Base-by-base conservation (phyloP, 306 rosid genomes). In the Cajanus cajan region DNA sequence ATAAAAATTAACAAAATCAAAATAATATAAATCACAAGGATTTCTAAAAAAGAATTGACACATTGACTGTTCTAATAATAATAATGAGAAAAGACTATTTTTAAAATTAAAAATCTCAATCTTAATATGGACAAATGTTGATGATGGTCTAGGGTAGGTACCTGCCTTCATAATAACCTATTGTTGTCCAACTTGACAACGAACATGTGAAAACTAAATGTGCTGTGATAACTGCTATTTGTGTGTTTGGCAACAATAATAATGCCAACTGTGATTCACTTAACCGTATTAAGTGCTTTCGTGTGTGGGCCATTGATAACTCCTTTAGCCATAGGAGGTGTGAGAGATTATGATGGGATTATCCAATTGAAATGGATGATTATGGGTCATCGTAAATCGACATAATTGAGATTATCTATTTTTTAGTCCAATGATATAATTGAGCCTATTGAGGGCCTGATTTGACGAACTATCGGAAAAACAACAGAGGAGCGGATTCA, bases 311-410 rank as follows among this genome's bases (percentile, higher is more conserved):
- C 80, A 21, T 44, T 8, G 4, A 52, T 37, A 10, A 24, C 25
- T 6, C 15, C 24, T 41, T 19, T 61, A 21, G 24, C 6, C 8
- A 19, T 12, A 7, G 22, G 37, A 37, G 70, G 28, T 14, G 19
- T 4, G 39, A 31, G 66, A 54, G 43, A 65, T 13, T 47, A 48
- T 78, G 61, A 73, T 82, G 45, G 47, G 16, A 40, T 73, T 73
- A 14, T 68, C 80, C 71, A 15, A 43, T 24, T 24, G n/a, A 12
- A 41, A 75, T 59, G 73, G 69, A 68, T 63, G 43, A 21, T 54
- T 62, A 70, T 79, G 82, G 86, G 68, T 70, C 88, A 81, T 67
- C 39, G 41, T 75, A 19, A 69, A 67, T 65, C 40, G 74, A 40
- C 67, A 58, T 50, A 36, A 19, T 36, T 54, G 24, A 45, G 8